Evolutionary conservation across 495 filamentous ascomycete species (phyloP), one percentile per base, ranked within the genome.

Genomic region (Podospora fimiseda): DNA sequence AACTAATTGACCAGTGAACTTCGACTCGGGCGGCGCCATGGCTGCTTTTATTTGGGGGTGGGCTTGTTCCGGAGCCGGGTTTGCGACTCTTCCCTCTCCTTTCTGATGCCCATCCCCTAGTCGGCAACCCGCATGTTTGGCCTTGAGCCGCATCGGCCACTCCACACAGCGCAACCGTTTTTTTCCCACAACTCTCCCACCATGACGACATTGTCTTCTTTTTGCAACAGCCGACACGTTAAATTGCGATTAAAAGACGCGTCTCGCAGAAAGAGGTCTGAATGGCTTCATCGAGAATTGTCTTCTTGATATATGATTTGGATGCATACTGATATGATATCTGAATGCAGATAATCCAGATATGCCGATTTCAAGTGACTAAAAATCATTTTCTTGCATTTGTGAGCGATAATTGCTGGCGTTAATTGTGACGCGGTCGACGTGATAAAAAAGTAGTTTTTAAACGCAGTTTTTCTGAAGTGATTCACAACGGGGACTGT

Each of bases 141-240:
- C 14, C 38, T 62, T 56, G 63, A 64, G 61, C 64, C 61, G 61
- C 61, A 65, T 58, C 54, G 47, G 39, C 57, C 57, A 59, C 62
- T 51, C 57, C 64, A 60, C 61, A 62, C 51, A 56, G 51, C 50
- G 39, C 60, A 52, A 43, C 47, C 57, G 38, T 40, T 43, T 24
- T 44, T 44, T 44, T 15, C 27, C 5, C 11, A 33, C 5, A 33
- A 33, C 46, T 43, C 40, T 24, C 6, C 22, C 30, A 15, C 36
- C 59, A 65, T 67, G 64, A 67, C 64, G 64, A 50, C 64, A 67
- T 57, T 56, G 49, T 33, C 44, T 41, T 42, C 39, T 37, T 43
- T 42, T 44, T 27, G 24, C 60, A 43, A 57, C 48, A 19, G 39
- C 7, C 37, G 19, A 40, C 43, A 55, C 50, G 59, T 62, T 57